Evolutionary conservation across 495 filamentous ascomycete genomes (phyloP), one percentile per base, ranked within the genome.

Genomic region (Aspergillus wentii): DNA sequence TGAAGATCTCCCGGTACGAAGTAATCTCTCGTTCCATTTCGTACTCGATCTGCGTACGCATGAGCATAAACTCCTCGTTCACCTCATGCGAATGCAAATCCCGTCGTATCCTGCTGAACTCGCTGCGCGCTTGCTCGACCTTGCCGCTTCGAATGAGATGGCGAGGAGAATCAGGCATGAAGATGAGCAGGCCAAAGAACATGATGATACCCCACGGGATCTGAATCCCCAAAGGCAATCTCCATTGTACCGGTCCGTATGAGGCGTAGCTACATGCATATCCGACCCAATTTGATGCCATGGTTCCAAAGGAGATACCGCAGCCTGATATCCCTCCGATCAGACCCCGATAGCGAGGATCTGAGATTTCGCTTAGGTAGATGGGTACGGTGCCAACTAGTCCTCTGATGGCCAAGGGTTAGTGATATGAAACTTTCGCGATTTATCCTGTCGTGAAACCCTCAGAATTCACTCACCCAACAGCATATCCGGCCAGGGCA

Each of bases 191-290:
- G 1, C 74, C 75, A 17, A 64, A 44, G 41, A 78, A 78, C 63
- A 79, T 66, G 38, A 79, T 64, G 8, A 78, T 51, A 4, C 76
- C 75, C 73, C 73, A 79, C 4, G 75, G 76, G 17, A 78, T 75
- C 49, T 78, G 76, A 33, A 79, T 67, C 0, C 60, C 74, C 8
- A 79, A 63, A 3, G 76, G 76, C 2, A 79, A 56, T 6, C 76
- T 65, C 76, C 76, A 79, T 40, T 79, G 76, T 0, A 68, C 55
- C 5, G 66, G 41, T 0, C 75, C 76, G 32, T 77, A 75, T 2
- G 74, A 56, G 0, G 75, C 75, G 41, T 66, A 78, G 28, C 69
- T 61, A 38, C 76, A 78, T 0, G 75, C 75, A 51, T 68, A 77
- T 2, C 74, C 75, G 18, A 76, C 67, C 75, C 75, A 79, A 46